phyloP scores from a whole-genome alignment of 1,284 basidiomycete species.

The Leucoagaricus sp. region DNA sequence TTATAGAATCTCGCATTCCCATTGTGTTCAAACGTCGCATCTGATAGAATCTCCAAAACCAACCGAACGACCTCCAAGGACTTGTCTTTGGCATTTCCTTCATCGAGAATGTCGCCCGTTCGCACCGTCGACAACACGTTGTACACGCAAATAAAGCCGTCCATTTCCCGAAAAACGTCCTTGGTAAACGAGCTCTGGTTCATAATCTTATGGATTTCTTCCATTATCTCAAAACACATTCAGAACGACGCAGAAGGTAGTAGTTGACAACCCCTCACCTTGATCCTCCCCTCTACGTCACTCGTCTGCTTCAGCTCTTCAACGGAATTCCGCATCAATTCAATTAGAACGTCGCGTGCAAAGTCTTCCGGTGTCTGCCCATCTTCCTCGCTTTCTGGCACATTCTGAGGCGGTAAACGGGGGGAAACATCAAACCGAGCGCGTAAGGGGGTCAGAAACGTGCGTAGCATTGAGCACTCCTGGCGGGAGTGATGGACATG shows the following conservation, averaged over 20 bases:
- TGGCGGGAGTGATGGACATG: conserved; percentile 10
- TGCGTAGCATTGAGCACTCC: conserved; percentile 44
- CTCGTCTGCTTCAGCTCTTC: conserved; percentile 64
- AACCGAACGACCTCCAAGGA: conserved; percentile 50
- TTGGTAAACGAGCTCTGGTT: conserved; percentile 61
- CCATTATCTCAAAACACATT: conserved; percentile 45
- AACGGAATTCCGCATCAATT: conserved; percentile 68
- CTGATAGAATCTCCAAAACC: conserved; percentile 62
- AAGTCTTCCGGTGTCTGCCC: conserved; percentile 60
- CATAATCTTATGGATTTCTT: conserved; percentile 63
- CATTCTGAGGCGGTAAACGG: conserved; percentile 24
- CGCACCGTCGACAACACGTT: conserved; percentile 64
- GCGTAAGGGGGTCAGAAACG: conserved; percentile 50
- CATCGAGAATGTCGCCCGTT: not conserved
- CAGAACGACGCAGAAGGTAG: not conserved
- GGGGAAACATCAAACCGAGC: conserved; percentile 46
- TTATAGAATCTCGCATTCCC: conserved; percentile 67
- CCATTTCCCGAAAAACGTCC: conserved; percentile 76
- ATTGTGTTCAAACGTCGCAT: conserved; percentile 57
- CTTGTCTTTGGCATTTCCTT: not conserved
- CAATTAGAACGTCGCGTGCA: conserved; percentile 67
- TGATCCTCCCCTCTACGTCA: conserved; percentile 42
- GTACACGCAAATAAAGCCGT: conserved; percentile 75
- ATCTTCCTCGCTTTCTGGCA: not conserved
- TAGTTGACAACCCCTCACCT: conserved; percentile 43